phyloP scores from a whole-genome alignment of 2,329 filamentous ascomycete genomes.

The Aureobasidium sp. region DNA sequence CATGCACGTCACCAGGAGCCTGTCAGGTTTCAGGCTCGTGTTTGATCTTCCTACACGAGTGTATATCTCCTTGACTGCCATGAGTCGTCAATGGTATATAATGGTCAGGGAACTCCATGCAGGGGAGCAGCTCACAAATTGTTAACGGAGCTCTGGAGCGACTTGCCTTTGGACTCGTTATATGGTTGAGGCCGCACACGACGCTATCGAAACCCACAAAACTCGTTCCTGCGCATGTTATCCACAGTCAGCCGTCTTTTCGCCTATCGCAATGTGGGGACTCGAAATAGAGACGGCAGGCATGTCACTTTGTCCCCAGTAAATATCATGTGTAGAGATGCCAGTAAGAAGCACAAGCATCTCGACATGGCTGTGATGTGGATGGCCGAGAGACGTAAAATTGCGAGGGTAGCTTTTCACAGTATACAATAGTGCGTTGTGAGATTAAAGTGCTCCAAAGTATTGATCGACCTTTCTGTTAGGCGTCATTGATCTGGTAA shows the following conservation, averaged over 20 bases:
- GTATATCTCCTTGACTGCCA: neutral
- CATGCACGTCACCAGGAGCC: neutral
- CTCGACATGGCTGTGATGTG: neutral
- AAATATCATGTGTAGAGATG: neutral
- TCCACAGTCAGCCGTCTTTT: conserved; percentile 1
- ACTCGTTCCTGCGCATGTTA: neutral
- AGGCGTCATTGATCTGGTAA: neutral
- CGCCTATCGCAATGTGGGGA: neutral
- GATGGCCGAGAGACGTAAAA: neutral
- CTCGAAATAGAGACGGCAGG: neutral
- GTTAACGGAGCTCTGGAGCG: neutral
- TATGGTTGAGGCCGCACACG: neutral
- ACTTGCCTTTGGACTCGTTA: neutral
- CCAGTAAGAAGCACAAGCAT: neutral
- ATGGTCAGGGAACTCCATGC: neutral
- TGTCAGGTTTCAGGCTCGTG: conserved; percentile 1
- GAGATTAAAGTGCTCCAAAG: neutral
- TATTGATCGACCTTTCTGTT: neutral
- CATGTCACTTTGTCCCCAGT: neutral
- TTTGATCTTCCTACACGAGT: neutral
- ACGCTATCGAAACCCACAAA: conserved; percentile 1
- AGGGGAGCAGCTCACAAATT: neutral
- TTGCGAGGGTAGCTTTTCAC: neutral
- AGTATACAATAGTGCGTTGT: neutral
- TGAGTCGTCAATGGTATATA: neutral